Evolutionary conservation across 306 rosid genomes (phyloP).

Genomic region (Hylodesmum podocarpum): DNA sequence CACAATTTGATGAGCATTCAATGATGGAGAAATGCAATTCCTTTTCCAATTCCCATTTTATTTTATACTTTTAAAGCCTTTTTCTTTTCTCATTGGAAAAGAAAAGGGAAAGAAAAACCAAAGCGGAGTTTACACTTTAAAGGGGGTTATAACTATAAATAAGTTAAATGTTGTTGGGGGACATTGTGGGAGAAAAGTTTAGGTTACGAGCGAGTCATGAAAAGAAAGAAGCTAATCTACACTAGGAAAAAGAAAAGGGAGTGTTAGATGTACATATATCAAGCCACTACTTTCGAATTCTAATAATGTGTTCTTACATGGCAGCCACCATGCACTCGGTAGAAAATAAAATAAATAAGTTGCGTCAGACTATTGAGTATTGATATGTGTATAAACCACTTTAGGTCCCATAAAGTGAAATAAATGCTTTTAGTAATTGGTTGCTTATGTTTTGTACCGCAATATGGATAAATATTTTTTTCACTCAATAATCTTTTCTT

Average conservation of each 20-base stretch:
- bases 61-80: background rate
- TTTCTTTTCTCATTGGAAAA: background rate
- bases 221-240: conserved; percentile 39
- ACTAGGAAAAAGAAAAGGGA: conserved; percentile 41
- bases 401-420: background rate
- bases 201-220: conserved; percentile 30
- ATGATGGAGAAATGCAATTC: conserved; percentile 12
- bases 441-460: background rate
- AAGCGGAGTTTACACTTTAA: background rate
- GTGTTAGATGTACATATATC: conserved; percentile 40
- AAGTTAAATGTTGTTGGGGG: conserved; percentile 27
- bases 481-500: background rate
- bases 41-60: too few species aligned
- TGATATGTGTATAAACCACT: background rate
- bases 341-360: background rate
- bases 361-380: background rate
- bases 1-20: conserved; percentile 23
- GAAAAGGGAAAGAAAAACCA: background rate
- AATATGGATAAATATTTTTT: background rate
- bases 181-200: conserved; percentile 31
- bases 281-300: conserved; percentile 26
- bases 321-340: conserved; percentile 41
- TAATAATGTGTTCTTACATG: conserved; percentile 50
- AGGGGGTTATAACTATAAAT: background rate
- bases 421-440: background rate